Percentiles rank a stretch among this genome's conserved stretches.
phyloP scores from a whole-genome alignment of 495 filamentous ascomycete species.

The Talaromyces stipitatus region DNA sequence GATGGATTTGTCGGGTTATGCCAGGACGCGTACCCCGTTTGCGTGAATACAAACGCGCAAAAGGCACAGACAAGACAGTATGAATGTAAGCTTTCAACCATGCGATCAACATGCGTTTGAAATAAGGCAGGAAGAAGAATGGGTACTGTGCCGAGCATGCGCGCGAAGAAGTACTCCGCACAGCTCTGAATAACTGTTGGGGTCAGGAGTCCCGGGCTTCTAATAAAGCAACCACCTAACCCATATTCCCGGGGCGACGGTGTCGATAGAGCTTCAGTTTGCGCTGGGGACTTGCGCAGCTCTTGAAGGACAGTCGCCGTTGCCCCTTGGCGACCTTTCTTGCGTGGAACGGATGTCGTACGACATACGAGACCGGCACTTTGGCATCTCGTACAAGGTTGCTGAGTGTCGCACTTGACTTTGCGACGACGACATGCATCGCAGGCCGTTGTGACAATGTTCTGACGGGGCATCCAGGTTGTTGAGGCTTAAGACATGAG shows the following conservation, averaged over 20 bases:
- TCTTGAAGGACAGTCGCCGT: conserved; percentile 77
- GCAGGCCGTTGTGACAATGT: conserved; percentile 55
- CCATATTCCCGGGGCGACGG: conserved; percentile 18
- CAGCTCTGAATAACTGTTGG: conserved; percentile 56
- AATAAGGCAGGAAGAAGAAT: conserved; percentile 58
- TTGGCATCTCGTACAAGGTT: conserved; percentile 61
- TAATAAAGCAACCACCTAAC: background rate
- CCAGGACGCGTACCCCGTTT: conserved; percentile 24
- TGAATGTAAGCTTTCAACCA: conserved; percentile 56
- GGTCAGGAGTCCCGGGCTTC: conserved; percentile 46
- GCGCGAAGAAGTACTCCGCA: conserved; percentile 67
- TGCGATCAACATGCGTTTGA: conserved; percentile 46
- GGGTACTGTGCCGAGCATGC: conserved; percentile 70
- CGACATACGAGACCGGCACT: conserved; percentile 64
- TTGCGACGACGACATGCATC: conserved; percentile 80
- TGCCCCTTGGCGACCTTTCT: conserved; percentile 79
- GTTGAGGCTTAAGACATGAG: background rate
- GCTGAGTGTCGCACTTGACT: conserved; percentile 52
- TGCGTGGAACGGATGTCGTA: conserved; percentile 76
- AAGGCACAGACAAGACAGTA: conserved; percentile 69
- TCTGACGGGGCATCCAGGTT: background rate
- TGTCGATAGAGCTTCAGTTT: conserved; percentile 48
- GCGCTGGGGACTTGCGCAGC: conserved; percentile 49
- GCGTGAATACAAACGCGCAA: conserved; percentile 72
- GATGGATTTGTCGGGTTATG: background rate